Base-by-base conservation (phyloP, 306 rosid species). In the Begonia fuchsioides region DNA sequence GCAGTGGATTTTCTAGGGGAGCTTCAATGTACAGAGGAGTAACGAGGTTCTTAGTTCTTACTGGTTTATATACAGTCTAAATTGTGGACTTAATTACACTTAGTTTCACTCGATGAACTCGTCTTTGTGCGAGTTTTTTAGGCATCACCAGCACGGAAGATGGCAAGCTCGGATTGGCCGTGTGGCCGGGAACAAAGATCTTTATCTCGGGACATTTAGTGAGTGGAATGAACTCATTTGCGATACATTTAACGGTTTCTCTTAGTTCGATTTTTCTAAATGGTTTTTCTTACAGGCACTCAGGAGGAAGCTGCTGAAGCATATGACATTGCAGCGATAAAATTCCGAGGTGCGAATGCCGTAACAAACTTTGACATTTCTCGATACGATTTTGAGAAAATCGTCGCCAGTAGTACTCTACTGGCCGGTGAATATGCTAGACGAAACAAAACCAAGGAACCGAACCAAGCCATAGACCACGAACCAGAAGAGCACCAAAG, bases 241-340 rank as follows among this genome's bases (percentile, higher is more conserved):
- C 3, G 3, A 1, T 19, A 19, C 3, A 3, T 19, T 19, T 19
- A n/a, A n/a, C n/a, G n/a, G n/a, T n/a, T n/a, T n/a, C n/a, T n/a
- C n/a, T n/a, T n/a, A n/a, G n/a, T n/a, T n/a, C n/a, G n/a, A n/a
- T n/a, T n/a, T n/a, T n/a, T n/a, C n/a, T n/a, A n/a, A n/a, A n/a
- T n/a, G n/a, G n/a, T n/a, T 3, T 3, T 3, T 20, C 32, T 20
- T 32, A 18, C 67, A 92, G 98, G 96, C 63, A 92, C 98, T 6
- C 98, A 92, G 57, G 98, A 92, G 87, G 98, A 92, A 75, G 98
- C 98, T 44, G 98, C 98, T 0, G 96, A 85, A 61, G 98, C 98
- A 10, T 92, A 92, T 50, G 98, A 92, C 61, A 58, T 92, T 51
- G 98, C 98, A 6, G 98, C 98, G 11, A 86, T 92, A 38, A 92